phyloP scores from a whole-genome alignment of 495 filamentous ascomycete species.

The Ascodesmis nigricans region DNA sequence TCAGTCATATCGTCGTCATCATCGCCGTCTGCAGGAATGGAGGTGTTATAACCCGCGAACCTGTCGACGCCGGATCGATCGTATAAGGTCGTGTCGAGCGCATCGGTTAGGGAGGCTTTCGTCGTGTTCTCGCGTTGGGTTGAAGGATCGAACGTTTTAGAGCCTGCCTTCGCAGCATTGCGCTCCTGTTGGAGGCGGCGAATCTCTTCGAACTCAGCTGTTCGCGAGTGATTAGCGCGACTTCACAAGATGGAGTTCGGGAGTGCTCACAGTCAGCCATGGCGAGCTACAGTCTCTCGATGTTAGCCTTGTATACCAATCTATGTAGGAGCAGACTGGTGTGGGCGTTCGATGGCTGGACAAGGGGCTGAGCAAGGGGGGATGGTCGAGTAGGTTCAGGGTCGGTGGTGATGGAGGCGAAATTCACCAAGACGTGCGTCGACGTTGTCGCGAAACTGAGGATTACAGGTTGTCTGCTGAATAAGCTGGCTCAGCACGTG shows the following conservation, averaged over 20 bases:
- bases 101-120: conserved; percentile 87
- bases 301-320: too few species aligned
- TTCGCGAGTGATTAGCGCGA: conserved; percentile 9
- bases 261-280: conserved; percentile 39
- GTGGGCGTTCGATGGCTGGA: too few species aligned
- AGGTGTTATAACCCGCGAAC: conserved; percentile 75
- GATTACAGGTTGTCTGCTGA: too few species aligned
- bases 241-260: conserved; percentile 8
- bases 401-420: too few species aligned
- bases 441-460: too few species aligned
- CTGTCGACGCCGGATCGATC: conserved; percentile 58
- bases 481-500: too few species aligned
- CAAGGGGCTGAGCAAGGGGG: too few species aligned
- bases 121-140: conserved; percentile 74
- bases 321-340: too few species aligned
- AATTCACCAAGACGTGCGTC: too few species aligned
- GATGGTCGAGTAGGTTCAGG: too few species aligned
- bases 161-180: conserved; percentile 72
- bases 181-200: conserved; percentile 75
- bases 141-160: conserved; percentile 64
- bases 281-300: too few species aligned
- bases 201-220: conserved; percentile 65
- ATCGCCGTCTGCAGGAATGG: conserved; percentile 59
- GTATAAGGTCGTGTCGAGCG: conserved; percentile 84
- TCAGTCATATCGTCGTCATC: conserved; percentile 65